Conservation (phyloP, 306 rosid genomes). For the Citrullus amarus region DNA sequence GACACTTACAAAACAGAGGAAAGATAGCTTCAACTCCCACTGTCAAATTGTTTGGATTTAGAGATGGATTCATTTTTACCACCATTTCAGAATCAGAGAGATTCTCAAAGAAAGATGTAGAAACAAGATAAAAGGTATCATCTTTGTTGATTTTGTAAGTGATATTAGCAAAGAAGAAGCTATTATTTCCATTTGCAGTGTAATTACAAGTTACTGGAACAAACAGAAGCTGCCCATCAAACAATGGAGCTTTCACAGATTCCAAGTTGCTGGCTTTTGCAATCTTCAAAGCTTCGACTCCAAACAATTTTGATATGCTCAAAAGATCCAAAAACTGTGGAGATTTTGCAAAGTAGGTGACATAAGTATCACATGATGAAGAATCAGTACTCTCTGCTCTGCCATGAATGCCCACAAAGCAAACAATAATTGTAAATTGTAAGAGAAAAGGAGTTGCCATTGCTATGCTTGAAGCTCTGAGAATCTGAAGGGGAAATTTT, state of each 20-base stretch:
- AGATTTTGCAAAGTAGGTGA: conserved; percentile 37
- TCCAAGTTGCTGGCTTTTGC: conserved; percentile 48
- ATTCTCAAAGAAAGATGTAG: conserved; percentile 26
- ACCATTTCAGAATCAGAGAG: conserved; percentile 32
- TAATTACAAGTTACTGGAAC: conserved; percentile 58
- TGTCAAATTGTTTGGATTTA: conserved; percentile 22
- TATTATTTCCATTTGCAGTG: conserved; percentile 16
- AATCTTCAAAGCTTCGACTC: conserved; percentile 29
- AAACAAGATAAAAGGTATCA: conserved; percentile 32
- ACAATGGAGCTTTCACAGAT: conserved; percentile 10
- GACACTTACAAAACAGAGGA: conserved; percentile 66
- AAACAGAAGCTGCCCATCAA: conserved; percentile 39
- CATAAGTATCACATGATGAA: conserved; percentile 47
- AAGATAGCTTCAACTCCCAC: conserved; percentile 26
- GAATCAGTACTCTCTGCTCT: conserved; percentile 22
- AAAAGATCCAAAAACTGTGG: conserved; percentile 27
- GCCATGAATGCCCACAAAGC: conserved; percentile 16
- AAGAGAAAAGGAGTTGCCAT: conserved; percentile 10
- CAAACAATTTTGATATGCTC: conserved; percentile 46
- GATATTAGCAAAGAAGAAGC: conserved; percentile 32
- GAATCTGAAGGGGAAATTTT: not conserved
- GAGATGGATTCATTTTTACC: conserved; percentile 23
- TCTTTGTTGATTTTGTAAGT: conserved; percentile 28
- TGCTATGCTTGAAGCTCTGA: not conserved
- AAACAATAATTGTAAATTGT: conserved; percentile 14